Percentiles rank a stretch among this genome's conserved stretches.
phyloP scores from a whole-genome alignment of 768 basidiomycete genomes.

The Russula earlei region DNA sequence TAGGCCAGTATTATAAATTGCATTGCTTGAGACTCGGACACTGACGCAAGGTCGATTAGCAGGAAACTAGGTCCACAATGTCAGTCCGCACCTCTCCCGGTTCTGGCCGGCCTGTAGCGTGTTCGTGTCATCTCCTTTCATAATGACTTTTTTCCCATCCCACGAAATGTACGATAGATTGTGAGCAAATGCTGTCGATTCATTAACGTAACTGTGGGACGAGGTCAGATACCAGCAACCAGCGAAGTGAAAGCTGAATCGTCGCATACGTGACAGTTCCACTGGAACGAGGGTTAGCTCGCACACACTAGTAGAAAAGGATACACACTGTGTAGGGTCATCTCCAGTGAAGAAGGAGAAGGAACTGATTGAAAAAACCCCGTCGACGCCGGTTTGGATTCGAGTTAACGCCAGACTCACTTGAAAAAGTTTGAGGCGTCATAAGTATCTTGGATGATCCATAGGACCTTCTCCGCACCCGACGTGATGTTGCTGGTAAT shows the following conservation, averaged over 20 bases:
- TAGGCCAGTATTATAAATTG: constrained; percentile 62
- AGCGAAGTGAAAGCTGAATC: background rate
- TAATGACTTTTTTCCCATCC: constrained; percentile 52
- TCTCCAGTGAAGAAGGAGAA: constrained; percentile 12
- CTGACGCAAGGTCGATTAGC: constrained; percentile 28
- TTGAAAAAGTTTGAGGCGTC: constrained; percentile 19
- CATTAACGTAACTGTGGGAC: constrained; percentile 48
- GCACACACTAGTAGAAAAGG: background rate
- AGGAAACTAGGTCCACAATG: background rate
- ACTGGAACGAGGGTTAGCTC: constrained; percentile 30
- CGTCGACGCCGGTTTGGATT: background rate
- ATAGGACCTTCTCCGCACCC: background rate
- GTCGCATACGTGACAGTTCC: constrained; percentile 59
- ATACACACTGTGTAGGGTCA: constrained; percentile 18
- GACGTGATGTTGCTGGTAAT: constrained; percentile 9
- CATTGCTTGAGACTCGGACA: constrained; percentile 64
- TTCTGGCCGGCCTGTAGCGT: constrained; percentile 42
- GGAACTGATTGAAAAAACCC: constrained; percentile 2
- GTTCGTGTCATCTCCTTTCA: constrained; percentile 68
- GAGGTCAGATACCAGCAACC: background rate
- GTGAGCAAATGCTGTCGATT: constrained; percentile 40
- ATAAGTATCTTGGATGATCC: constrained; percentile 19
- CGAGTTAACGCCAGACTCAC: constrained; percentile 3
- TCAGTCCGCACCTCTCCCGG: constrained; percentile 46
- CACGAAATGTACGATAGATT: constrained; percentile 49